A percentile compares a stretch with the other conserved stretches of the same genome.
Evolutionary conservation across 208 protist species (phyloP).

Genomic region (Acanthamoeba triangularis): DNA sequence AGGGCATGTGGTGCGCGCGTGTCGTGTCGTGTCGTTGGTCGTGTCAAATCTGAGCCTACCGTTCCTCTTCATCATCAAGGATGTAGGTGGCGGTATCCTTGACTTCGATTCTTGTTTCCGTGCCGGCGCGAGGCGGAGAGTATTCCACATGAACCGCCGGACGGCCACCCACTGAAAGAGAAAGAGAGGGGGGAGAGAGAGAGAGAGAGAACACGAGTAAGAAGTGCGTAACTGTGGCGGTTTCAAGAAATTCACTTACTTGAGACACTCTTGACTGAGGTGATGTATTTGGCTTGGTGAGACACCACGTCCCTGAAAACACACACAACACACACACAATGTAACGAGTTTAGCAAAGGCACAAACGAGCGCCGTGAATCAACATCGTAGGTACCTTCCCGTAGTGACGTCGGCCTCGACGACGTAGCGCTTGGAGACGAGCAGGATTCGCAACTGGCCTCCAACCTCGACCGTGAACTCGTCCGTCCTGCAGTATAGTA

Average conservation of each 20-base stretch:
- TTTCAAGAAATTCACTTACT: too few species aligned
- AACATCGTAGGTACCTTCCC: too few species aligned
- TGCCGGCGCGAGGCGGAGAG: constrained; percentile 6
- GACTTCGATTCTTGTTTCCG: not conserved
- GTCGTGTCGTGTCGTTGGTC: too few species aligned
- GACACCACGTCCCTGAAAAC: constrained; percentile 35
- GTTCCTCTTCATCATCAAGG: not conserved
- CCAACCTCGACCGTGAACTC: constrained; percentile 49
- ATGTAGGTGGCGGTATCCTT: constrained; percentile 18
- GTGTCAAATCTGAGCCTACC: too few species aligned
- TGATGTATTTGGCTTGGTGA: constrained; percentile 55
- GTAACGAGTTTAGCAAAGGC: not conserved
- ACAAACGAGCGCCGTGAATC: not conserved
- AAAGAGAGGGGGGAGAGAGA: not conserved
- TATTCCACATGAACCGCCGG: constrained; percentile 13
- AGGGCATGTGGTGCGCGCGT: too few species aligned
- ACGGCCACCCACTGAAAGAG: not conserved
- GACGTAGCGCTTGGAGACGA: constrained; percentile 37
- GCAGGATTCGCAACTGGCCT: constrained; percentile 44
- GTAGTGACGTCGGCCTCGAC: constrained; percentile 61
- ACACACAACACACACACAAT: not conserved
- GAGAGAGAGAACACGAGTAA: not conserved
- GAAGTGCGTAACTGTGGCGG: not conserved
- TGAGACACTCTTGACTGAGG: not conserved
- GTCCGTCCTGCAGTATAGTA: constrained; percentile 66